A percentile compares a stretch with the other conserved stretches of the same genome.
phyloP scores from a whole-genome alignment of 257 asterid genomes.

The Voacanga thouarsii region DNA sequence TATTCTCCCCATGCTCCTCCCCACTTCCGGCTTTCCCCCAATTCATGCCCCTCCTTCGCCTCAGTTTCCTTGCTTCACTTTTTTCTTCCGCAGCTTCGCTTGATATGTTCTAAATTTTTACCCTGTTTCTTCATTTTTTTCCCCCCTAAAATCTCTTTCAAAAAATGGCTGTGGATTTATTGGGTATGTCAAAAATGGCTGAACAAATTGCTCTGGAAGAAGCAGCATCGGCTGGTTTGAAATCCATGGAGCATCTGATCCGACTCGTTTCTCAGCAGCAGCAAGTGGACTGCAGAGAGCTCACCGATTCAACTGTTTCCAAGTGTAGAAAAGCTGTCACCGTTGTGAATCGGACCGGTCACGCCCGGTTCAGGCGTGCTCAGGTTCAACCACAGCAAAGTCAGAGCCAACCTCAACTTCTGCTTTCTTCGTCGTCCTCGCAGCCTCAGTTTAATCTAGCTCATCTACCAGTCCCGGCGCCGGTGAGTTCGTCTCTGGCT shows the following conservation, averaged over 20 bases:
- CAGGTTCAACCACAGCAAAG: constrained; percentile 38
- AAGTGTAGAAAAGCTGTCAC: constrained; percentile 49
- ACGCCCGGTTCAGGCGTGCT: constrained; percentile 75
- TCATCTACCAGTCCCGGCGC: constrained; percentile 15
- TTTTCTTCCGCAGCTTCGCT: too few species aligned
- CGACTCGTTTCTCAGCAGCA: constrained; percentile 52
- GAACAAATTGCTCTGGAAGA: constrained; percentile 62
- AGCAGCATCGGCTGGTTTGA: constrained; percentile 67
- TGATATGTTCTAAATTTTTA: too few species aligned
- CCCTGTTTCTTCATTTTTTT: background rate
- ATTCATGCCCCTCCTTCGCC: background rate
- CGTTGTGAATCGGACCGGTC: constrained; percentile 59
- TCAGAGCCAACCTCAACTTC: constrained; percentile 19
- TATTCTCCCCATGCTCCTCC: constrained; percentile 26
- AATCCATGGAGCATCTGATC: constrained; percentile 72
- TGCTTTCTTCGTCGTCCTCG: background rate
- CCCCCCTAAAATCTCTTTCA: background rate
- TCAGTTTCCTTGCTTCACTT: too few species aligned
- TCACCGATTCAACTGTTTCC: constrained; percentile 68
- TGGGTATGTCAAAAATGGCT: constrained; percentile 33
- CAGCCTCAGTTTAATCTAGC: constrained; percentile 27
- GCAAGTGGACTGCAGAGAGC: constrained; percentile 55
- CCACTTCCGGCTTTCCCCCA: background rate
- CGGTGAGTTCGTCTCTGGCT: constrained; percentile 1
- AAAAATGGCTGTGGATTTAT: constrained; percentile 50